phyloP scores from a whole-genome alignment of 106 monocot species.

The Dendrobium chrysotoxum region DNA sequence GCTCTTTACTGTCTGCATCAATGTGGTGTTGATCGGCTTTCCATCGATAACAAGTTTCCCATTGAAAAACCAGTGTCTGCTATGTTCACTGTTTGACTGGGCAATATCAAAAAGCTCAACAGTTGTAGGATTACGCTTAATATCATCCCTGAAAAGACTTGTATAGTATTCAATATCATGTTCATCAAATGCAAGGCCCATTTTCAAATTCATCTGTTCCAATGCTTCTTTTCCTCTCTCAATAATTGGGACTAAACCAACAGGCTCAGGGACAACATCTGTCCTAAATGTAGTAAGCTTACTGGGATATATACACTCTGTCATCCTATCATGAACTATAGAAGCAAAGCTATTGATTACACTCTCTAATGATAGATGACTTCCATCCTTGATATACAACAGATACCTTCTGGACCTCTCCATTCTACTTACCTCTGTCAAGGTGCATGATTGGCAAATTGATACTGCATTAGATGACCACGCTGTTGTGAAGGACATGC shows the following conservation, averaged over 20 bases:
- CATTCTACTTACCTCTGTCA: slow-evolving; percentile 68
- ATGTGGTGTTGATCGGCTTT: slow-evolving; percentile 38
- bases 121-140: slow-evolving; percentile 83
- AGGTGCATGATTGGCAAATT: slow-evolving; percentile 64
- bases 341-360: slow-evolving; percentile 65
- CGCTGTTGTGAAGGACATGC: slow-evolving; percentile 87
- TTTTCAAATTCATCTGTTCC: slow-evolving; percentile 74
- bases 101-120: slow-evolving; percentile 98
- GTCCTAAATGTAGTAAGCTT: slow-evolving; percentile 56
- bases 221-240: slow-evolving; percentile 73
- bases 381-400: slow-evolving; percentile 43
- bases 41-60: slow-evolving; percentile 83
- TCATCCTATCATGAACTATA: slow-evolving; percentile 96
- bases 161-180: slow-evolving; percentile 92
- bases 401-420: slow-evolving; percentile 83
- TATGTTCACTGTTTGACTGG: slow-evolving; percentile 95
- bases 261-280: slow-evolving; percentile 49
- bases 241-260: slow-evolving; percentile 55
- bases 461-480: slow-evolving; percentile 93
- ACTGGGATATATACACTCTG: slow-evolving; percentile 81
- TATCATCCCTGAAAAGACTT: slow-evolving; percentile 72
- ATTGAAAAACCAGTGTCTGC: slow-evolving; percentile 95
- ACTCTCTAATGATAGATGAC: slow-evolving; percentile 30
- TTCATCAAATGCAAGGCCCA: slow-evolving; percentile 98
- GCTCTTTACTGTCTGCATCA: slow-evolving; percentile 80